Evolutionary conservation across 805 yeast genomes (phyloP), one percentile per base, ranked within the genome.

Genomic region (Yarrowia osloensis): DNA sequence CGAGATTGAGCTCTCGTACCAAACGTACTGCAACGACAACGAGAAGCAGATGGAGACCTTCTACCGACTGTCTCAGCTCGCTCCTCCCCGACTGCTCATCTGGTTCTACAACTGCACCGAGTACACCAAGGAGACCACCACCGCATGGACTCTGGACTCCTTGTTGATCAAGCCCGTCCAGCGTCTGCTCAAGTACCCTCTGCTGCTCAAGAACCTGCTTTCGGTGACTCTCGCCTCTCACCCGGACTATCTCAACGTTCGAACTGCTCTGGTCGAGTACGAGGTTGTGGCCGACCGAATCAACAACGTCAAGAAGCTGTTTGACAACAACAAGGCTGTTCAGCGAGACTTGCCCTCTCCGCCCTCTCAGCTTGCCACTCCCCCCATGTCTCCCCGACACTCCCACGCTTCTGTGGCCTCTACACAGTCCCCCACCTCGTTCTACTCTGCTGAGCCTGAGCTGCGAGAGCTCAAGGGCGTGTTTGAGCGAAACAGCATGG

Each of bases 81-180:
- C 74, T 6, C 71, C 72, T 17, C 73, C 77, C 9, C 68, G 69
- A 0, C 61, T 73, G 50, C 69, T 69, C 17, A 66, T 68, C 17
- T 80, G 83, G 83, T 72, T 80, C 13, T 57, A 70, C 5, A 74
- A 73, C 33, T 74, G 81, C 55, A 68, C 71, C 15, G 70, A 68
- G 26, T 70, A 74, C 21, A 74, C 76, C 15, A 68, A 72, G 46
- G 49, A 68, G 12, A 63, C 69, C 33, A 77, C 81, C 2, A 74
- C 76, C 1, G 78, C 80, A 0, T 78, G 82, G 80, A 76, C 81
- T 26, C 70, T 81, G 47, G 81, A 80, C 55, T 72, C 79, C 5
- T 71, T 82, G 37, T 70, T 83, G 22, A 75, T 77, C 55, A 80
- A 78, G 68, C 86, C 86, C 0, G 76, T 83, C 6, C 84, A 82